These are phyloP conservation scores for Dioscorea cayenensis DNA, from an alignment of 116 monocot genomes.

Conservation along the genomic window DNA sequence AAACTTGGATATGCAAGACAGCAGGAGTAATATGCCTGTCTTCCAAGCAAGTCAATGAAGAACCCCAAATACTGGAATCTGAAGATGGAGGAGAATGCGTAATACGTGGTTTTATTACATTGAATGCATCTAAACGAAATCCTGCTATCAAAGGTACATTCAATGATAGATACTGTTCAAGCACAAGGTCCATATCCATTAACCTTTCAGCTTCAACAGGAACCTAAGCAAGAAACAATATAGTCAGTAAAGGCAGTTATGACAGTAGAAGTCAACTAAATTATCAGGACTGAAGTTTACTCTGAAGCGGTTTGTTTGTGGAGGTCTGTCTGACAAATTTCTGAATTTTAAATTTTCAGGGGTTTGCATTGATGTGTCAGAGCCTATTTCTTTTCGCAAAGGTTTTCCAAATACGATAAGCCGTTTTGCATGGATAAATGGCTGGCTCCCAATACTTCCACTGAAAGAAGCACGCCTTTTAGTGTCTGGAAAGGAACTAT, in stretches of 20 bases:
- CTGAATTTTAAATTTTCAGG: constrained; percentile 58
- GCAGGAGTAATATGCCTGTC: constrained; percentile 74
- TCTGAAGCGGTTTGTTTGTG: constrained; percentile 70
- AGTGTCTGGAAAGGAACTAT: constrained; percentile 30
- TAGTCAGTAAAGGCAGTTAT: neutral
- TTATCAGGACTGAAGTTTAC: constrained; percentile 21
- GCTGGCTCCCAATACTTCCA: constrained; percentile 14
- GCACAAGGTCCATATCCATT: constrained; percentile 67
- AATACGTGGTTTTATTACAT: constrained; percentile 70
- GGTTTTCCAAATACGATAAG: constrained; percentile 74
- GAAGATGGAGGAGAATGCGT: constrained; percentile 67
- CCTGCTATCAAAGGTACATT: constrained; percentile 68
- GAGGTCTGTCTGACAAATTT: constrained; percentile 56
- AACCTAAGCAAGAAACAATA: constrained; percentile 37
- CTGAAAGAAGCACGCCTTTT: constrained; percentile 15
- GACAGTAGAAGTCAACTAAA: constrained; percentile 4
- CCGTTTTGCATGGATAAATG: constrained; percentile 85
- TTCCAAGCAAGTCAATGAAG: constrained; percentile 65
- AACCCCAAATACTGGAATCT: constrained; percentile 56
- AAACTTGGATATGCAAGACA: constrained; percentile 81
- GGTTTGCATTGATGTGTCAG: constrained; percentile 23
- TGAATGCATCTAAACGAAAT: constrained; percentile 90
- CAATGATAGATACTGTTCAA: constrained; percentile 71
- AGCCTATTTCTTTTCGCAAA: constrained; percentile 29
- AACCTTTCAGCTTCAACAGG: constrained; percentile 79